Conservation (phyloP, 1,284 basidiomycete species). For the Baeospora myosura region DNA sequence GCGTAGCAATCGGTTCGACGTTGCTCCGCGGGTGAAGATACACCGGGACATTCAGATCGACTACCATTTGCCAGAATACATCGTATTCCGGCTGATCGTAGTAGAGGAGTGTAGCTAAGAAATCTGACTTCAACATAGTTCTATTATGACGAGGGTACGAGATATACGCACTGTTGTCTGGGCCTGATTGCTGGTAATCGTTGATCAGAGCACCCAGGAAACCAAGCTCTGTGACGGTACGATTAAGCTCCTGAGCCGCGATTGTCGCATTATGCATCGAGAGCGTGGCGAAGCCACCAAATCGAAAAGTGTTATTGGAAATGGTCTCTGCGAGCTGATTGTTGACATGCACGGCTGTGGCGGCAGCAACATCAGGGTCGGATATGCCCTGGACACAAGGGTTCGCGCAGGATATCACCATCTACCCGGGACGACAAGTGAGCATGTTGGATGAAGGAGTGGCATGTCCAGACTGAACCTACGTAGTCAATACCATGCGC, state of each 20-base stretch:
- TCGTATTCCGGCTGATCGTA: too few relatives aligned
- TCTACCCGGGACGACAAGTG: conserved; percentile 17
- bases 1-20: conserved; percentile 20
- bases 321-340: conserved; percentile 29
- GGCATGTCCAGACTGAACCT: conserved; percentile 6
- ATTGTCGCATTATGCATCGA: conserved; percentile 37
- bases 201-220: conserved; percentile 33
- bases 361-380: too few relatives aligned
- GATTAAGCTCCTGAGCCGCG: conserved; percentile 33
- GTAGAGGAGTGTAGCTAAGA: conserved; percentile 29
- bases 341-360: conserved; percentile 27
- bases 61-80: too few relatives aligned
- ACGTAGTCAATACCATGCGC: conserved; percentile 33
- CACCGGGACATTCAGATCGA: conserved; percentile 36
- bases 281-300: conserved; percentile 36
- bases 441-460: too few relatives aligned
- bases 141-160: too few relatives aligned
- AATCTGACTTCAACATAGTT: too few relatives aligned
- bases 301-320: conserved; percentile 31
- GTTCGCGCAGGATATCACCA: conserved; percentile 33
- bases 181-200: too few relatives aligned
- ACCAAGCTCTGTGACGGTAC: conserved; percentile 33
- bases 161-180: too few relatives aligned
- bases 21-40: conserved; percentile 35
- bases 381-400: too few relatives aligned